Percentiles rank a stretch among this genome's conserved stretches.
phyloP scores from a whole-genome alignment of 805 yeast species.

The Lachancea sp. region DNA sequence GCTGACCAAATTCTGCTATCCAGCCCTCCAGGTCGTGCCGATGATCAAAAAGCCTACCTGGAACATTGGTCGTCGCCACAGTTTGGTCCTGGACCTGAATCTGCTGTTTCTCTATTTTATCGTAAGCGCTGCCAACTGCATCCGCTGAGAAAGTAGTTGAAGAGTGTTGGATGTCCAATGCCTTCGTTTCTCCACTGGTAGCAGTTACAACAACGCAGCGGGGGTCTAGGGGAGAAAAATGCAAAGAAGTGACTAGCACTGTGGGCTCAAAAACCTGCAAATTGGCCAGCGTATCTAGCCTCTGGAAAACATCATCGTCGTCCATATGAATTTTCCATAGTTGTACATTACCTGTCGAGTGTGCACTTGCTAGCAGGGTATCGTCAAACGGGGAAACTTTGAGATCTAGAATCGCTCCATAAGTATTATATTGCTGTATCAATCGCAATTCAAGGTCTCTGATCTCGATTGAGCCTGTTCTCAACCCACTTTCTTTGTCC shows the following conservation, averaged over 20 bases:
- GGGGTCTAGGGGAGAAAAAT: slow-evolving; percentile 42
- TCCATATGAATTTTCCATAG: slow-evolving; percentile 48
- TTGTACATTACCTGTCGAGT: slow-evolving; percentile 70
- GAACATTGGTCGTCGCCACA: background rate
- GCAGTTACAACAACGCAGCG: slow-evolving; percentile 47
- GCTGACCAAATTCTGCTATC: slow-evolving; percentile 69
- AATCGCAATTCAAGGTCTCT: slow-evolving; percentile 26
- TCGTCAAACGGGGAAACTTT: slow-evolving; percentile 55
- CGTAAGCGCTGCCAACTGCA: slow-evolving; percentile 4
- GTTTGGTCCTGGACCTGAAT: slow-evolving; percentile 16
- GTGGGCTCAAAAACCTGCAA: slow-evolving; percentile 43
- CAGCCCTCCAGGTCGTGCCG: slow-evolving; percentile 77
- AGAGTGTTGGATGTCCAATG: slow-evolving; percentile 12
- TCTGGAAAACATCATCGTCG: slow-evolving; percentile 12
- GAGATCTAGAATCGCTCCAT: slow-evolving; percentile 71
- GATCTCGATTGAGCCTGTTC: slow-evolving; percentile 60
- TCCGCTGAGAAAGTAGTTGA: slow-evolving; percentile 3
- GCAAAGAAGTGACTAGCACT: slow-evolving; percentile 57
- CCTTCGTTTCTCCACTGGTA: slow-evolving; percentile 58
- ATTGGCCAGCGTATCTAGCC: slow-evolving; percentile 26
- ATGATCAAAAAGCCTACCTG: slow-evolving; percentile 23
- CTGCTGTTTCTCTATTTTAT: slow-evolving; percentile 7
- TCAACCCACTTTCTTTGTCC: slow-evolving; percentile 46
- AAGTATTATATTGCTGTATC: slow-evolving; percentile 32
- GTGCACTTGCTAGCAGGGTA: slow-evolving; percentile 51